Conservation (phyloP, 2,329 filamentous ascomycete genomes). For the Periglandula ipomoeae region DNA sequence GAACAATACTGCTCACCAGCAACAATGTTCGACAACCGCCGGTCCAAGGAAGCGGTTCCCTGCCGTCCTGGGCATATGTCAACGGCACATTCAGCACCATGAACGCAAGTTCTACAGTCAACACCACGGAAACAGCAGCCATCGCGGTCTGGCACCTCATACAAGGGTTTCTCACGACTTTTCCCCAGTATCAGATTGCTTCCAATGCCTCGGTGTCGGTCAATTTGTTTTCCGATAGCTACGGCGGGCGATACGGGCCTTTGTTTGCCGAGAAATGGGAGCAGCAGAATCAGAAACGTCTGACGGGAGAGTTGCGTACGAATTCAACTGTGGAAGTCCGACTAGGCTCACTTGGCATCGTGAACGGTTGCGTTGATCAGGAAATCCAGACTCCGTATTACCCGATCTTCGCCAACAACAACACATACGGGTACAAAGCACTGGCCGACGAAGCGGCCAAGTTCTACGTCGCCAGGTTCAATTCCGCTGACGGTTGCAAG, state of each 20-base stretch:
- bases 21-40: constrained; percentile 24
- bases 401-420: constrained; percentile 49
- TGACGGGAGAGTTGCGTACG: constrained; percentile 37
- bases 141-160: constrained; percentile 56
- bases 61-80: constrained; percentile 29
- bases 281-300: constrained; percentile 49
- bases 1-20: constrained; percentile 42
- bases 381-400: constrained; percentile 50
- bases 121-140: constrained; percentile 48
- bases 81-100: constrained; percentile 59
- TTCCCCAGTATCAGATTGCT: constrained; percentile 48
- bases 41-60: constrained; percentile 9
- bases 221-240: constrained; percentile 60
- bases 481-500: constrained; percentile 36
- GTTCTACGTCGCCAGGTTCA: constrained; percentile 30
- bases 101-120: constrained; percentile 37
- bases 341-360: constrained; percentile 55
- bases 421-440: constrained; percentile 54
- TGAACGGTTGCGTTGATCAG: constrained; percentile 63
- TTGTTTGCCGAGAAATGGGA: constrained; percentile 51
- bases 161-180: constrained; percentile 49
- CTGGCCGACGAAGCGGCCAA: constrained; percentile 43
- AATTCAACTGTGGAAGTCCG: constrained; percentile 49
- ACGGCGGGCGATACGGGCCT: constrained; percentile 62
- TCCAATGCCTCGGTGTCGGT: constrained; percentile 42